Base-by-base conservation (phyloP, 257 asterid species). In the Thymus quinquecostatus region DNA sequence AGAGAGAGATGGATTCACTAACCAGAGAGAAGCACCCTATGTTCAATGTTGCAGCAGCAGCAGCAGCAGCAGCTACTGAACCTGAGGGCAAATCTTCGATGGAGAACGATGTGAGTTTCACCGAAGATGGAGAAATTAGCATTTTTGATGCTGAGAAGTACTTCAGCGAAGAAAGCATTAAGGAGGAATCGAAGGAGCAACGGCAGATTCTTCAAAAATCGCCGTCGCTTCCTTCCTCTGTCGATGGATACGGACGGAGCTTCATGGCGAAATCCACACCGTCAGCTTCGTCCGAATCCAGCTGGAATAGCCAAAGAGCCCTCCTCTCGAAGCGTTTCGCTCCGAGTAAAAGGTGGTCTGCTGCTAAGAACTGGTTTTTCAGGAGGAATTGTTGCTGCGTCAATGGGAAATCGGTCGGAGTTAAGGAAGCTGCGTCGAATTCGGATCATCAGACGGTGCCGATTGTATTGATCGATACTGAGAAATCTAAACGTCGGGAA, bases 71-170 rank as follows among this genome's bases (percentile, higher is more conserved):
- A 21, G 21, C 21, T 34, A 47, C 84, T 57, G 75, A 80, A 44
- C 68, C 82, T 36, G 71, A 73, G 2, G 76, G 58, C 77, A 65
- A 49, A 66, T 21, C 78, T 64, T 78, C 73, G 33, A 62, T 70
- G 10, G 75, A 78, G 62, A 80, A 38, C 66, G 53, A 69, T 56
- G 41, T 4, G 41, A 66, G 61, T 1, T 69, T 21, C 47, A 49
- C 14, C 21, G 64, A 61, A 6, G 92, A 89, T 47, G 68, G 86
- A 0, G 96, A 89, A 63, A 69, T 89, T 36, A 89, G 91, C 59
- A 89, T 89, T 57, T 89, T 89, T 2, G 92, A 86, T 44, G 96
- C 96, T 1, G 85, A 80, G 40, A 84, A 82, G 77, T 89, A 89
- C 62, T 89, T 89, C 79, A 84, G 77, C 67, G 91, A 86, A 57